Evolutionary conservation across 2,329 filamentous ascomycete species (phyloP), one percentile per base, ranked within the genome.

Genomic region (Curvularia lunata): DNA sequence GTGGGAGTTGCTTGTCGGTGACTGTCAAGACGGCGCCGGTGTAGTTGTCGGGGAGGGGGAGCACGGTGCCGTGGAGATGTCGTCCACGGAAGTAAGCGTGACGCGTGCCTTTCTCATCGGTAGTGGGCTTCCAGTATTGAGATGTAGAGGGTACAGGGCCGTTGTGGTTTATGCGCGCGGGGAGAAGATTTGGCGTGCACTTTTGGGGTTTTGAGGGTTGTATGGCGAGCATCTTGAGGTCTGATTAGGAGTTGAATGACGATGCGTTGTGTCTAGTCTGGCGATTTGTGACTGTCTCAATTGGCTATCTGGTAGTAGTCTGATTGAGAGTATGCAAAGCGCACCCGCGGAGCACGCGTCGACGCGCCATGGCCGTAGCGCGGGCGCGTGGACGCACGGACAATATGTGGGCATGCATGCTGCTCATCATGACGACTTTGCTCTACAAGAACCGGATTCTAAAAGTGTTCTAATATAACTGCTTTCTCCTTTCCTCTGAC

Each of bases 101-200:
- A 7, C 56, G 54, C 13, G 45, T 66, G 18, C 64, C 70, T 71
- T 47, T 38, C 4, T 25, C 40, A 62, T 80, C 76, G 25, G 76
- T 72, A 28, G 71, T 76, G 0, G 91, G 90, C 5, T 79, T 82
- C 92, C 92, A 97, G 73, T 91, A 92, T 42, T 86, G 81, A 21
- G 84, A 76, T 5, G 84, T 80, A 1, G 86, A 81, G 49, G 87
- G 84, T 52, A 94, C 81, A 1, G 87, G 82, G 1, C 93, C 93
- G 66, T 90, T 86, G 75, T 96, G 89, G 68, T 93, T 84, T 70
- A 97, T 86, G 53, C 86, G 85, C 69, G 91, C 95, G 3, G 93
- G 92, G 13, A 97, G 82, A 19, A 97, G 79, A 70, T 97, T 89
- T 4, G 89, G 85, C 0, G 82, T 85, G 53, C 81, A 81, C 58